These are phyloP conservation scores for Trichocladium antarcticum DNA, from an alignment of 495 filamentous ascomycete genomes.

Conservation along the genomic window DNA sequence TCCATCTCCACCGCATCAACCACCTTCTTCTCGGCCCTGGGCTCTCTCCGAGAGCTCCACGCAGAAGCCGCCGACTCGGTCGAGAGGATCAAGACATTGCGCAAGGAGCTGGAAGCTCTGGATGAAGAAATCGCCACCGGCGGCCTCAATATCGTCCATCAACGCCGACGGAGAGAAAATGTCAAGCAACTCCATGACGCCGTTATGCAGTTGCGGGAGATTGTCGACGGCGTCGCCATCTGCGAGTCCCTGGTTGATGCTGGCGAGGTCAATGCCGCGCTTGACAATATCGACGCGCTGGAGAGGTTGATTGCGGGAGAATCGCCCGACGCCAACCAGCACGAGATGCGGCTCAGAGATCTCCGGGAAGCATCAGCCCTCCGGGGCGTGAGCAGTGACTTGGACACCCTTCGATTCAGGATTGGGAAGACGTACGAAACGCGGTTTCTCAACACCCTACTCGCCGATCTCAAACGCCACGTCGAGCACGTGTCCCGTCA, in stretches of 20 bases:
- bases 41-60: constrained; percentile 81
- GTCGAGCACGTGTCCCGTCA: constrained; percentile 59
- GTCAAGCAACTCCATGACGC: constrained; percentile 70
- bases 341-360: constrained; percentile 44
- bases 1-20: constrained; percentile 91
- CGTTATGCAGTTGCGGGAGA: constrained; percentile 66
- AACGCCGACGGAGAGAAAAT: constrained; percentile 73
- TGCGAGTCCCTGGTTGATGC: constrained; percentile 75
- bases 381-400: constrained; percentile 64
- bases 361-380: constrained; percentile 69
- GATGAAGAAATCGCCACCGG: constrained; percentile 81
- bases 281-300: constrained; percentile 61
- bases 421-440: constrained; percentile 82
- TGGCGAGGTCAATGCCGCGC: constrained; percentile 67
- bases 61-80: constrained; percentile 89
- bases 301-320: constrained; percentile 71
- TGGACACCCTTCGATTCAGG: constrained; percentile 60
- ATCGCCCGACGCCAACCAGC: constrained; percentile 16
- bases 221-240: constrained; percentile 61
- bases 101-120: constrained; percentile 65
- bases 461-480: constrained; percentile 72
- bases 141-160: constrained; percentile 74
- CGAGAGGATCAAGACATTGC: constrained; percentile 66
- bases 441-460: constrained; percentile 64
- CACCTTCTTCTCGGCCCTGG: constrained; percentile 92